Percentiles rank a stretch among this genome's conserved stretches.
These are phyloP conservation scores for Colletotrichum phormii DNA, from an alignment of 2,329 filamentous ascomycete species.

Conservation along the genomic window DNA sequence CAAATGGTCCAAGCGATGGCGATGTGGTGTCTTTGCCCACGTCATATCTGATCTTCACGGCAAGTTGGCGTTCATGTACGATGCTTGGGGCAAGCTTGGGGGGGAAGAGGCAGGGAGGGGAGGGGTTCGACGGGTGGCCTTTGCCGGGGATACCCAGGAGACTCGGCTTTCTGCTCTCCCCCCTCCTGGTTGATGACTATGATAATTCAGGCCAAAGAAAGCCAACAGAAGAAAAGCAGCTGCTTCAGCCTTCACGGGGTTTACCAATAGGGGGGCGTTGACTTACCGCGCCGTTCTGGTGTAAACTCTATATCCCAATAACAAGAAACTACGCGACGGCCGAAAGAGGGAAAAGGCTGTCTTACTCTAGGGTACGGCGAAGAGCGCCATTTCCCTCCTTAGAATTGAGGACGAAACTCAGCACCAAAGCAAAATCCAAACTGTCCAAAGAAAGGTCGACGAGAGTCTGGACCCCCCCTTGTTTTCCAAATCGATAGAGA, in stretches of 20 bases:
- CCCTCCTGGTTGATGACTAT: slow-evolving; percentile 7
- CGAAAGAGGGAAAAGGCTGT: background rate
- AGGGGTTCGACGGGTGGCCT: slow-evolving; percentile 8
- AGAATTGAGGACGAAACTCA: background rate
- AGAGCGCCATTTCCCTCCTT: background rate
- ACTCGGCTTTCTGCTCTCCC: slow-evolving; percentile 28
- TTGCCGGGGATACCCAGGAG: slow-evolving; percentile 23
- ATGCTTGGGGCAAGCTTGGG: background rate
- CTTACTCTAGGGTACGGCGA: background rate
- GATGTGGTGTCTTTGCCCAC: background rate
- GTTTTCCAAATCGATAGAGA: background rate
- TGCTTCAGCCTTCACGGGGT: background rate
- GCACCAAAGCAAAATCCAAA: background rate
- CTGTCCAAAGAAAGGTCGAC: background rate
- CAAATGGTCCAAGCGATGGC: background rate
- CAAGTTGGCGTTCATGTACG: background rate
- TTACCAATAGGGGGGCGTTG: background rate
- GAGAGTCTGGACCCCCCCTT: background rate
- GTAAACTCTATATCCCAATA: slow-evolving; percentile 6
- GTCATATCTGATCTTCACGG: slow-evolving; percentile 1
- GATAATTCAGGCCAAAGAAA: background rate
- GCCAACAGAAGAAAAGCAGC: background rate
- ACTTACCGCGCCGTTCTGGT: background rate
- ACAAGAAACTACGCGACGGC: background rate
- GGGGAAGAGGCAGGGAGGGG: background rate